phyloP scores from a whole-genome alignment of 768 basidiomycete species.

The Tylopilus felleus region DNA sequence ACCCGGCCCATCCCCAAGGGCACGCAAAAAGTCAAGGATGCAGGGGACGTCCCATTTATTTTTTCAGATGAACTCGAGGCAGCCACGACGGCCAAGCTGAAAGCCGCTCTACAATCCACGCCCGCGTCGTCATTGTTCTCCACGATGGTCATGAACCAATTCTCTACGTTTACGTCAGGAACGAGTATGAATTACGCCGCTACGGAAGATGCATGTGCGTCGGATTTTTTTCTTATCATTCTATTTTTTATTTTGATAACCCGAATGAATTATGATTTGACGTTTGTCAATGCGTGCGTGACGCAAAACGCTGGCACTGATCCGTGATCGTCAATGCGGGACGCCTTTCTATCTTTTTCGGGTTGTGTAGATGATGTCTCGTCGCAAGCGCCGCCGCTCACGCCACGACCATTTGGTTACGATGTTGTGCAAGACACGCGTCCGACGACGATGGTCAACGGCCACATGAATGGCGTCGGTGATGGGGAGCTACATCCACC shows the following conservation, averaged over 20 bases:
- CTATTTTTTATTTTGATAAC: conserved; percentile 1
- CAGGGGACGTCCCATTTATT: conserved; percentile 31
- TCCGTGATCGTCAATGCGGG: conserved; percentile 5
- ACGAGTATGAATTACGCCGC: conserved; percentile 12
- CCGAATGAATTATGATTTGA: not conserved
- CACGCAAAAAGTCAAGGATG: conserved; percentile 25
- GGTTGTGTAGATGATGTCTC: conserved; percentile 2
- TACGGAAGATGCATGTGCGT: conserved; percentile 29
- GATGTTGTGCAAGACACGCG: conserved; percentile 3
- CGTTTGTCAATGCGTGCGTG: not conserved
- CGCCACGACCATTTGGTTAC: conserved; percentile 13
- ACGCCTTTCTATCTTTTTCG: not conserved
- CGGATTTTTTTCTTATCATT: conserved; percentile 7
- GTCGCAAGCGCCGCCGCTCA: conserved; percentile 4
- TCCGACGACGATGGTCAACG: conserved; percentile 4
- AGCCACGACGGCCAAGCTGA: conserved; percentile 26
- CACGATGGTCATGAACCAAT: conserved; percentile 1
- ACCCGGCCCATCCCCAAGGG: conserved; percentile 11
- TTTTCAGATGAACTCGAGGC: conserved; percentile 32
- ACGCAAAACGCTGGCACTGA: not conserved
- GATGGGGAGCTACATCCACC: conserved; percentile 1
- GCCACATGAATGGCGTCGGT: not conserved
- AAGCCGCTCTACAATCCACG: conserved; percentile 24
- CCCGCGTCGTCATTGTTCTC: not conserved
- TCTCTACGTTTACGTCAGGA: conserved; percentile 22